A percentile compares a stretch with the other conserved stretches of the same genome.
These are phyloP conservation scores for Achaetomiella virescens DNA, from an alignment of 495 filamentous ascomycete genomes.

Conservation along the genomic window DNA sequence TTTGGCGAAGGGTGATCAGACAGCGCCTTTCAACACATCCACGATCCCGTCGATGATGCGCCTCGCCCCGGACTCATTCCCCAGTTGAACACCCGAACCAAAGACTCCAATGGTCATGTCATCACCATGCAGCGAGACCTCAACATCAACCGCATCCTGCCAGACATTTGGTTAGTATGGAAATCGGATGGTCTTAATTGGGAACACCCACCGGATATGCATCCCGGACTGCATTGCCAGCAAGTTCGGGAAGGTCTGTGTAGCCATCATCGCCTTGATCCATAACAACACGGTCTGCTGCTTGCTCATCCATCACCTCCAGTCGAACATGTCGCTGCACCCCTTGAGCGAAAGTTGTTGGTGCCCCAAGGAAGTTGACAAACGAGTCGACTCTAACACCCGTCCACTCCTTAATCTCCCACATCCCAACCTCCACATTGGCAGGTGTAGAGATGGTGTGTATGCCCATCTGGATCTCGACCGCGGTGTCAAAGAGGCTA, in stretches of 20 bases:
- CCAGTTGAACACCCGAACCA: conserved; percentile 16
- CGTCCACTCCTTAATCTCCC: conserved; percentile 47
- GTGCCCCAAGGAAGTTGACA: conserved; percentile 51
- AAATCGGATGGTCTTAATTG: background rate
- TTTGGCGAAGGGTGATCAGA: background rate
- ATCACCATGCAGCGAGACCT: conserved; percentile 41
- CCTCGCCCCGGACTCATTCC: background rate
- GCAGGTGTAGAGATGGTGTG: conserved; percentile 29
- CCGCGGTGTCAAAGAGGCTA: conserved; percentile 21
- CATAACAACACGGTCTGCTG: background rate
- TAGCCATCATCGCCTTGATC: background rate
- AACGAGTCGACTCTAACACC: conserved; percentile 42
- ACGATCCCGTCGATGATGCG: conserved; percentile 9
- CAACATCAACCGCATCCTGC: conserved; percentile 51
- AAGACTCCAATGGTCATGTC: conserved; percentile 52
- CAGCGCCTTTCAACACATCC: background rate
- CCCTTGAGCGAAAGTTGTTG: conserved; percentile 8
- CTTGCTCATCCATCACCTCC: background rate
- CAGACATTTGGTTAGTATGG: background rate
- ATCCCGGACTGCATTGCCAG: conserved; percentile 20
- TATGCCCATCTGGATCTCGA: conserved; percentile 36
- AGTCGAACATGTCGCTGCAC: background rate
- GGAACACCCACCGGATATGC: conserved; percentile 32
- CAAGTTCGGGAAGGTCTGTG: background rate
- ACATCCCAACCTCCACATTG: conserved; percentile 36